Conservation (phyloP, 176 grass and related monocot genomes). For the Triticum timopheevii region DNA sequence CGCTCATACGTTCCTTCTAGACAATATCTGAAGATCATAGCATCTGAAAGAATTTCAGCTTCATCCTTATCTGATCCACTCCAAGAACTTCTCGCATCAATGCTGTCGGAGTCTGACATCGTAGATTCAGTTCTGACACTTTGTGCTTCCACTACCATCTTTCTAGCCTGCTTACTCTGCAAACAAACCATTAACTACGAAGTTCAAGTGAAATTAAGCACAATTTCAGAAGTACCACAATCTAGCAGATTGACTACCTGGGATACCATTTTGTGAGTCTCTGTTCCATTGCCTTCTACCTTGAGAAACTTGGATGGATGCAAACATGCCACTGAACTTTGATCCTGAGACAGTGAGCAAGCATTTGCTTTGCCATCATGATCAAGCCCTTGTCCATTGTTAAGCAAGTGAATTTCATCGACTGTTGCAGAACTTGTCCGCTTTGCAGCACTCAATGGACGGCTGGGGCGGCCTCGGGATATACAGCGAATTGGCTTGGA, state of each 20-base stretch:
- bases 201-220: conserved; percentile 24
- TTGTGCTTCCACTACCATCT: conserved; percentile 40
- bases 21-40: conserved; percentile 85
- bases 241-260: conserved; percentile 37
- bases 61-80: conserved; percentile 54
- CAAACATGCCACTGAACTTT: conserved; percentile 29
- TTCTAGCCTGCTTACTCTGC: conserved; percentile 41
- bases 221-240: background rate
- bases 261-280: conserved; percentile 32
- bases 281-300: conserved; percentile 36
- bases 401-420: conserved; percentile 46
- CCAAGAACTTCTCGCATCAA: conserved; percentile 54
- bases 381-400: conserved; percentile 36
- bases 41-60: conserved; percentile 45
- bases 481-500: conserved; percentile 88
- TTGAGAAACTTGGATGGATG: conserved; percentile 44
- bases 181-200: background rate
- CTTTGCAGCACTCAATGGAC: conserved; percentile 45
- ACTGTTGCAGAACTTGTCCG: conserved; percentile 26
- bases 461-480: conserved; percentile 63
- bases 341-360: conserved; percentile 24
- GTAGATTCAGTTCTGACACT: conserved; percentile 51
- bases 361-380: conserved; percentile 40
- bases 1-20: conserved; percentile 68
- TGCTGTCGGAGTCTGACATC: conserved; percentile 69